Base-by-base conservation (phyloP, 139 green algal species). In the Zygnema circumcarinatum region DNA sequence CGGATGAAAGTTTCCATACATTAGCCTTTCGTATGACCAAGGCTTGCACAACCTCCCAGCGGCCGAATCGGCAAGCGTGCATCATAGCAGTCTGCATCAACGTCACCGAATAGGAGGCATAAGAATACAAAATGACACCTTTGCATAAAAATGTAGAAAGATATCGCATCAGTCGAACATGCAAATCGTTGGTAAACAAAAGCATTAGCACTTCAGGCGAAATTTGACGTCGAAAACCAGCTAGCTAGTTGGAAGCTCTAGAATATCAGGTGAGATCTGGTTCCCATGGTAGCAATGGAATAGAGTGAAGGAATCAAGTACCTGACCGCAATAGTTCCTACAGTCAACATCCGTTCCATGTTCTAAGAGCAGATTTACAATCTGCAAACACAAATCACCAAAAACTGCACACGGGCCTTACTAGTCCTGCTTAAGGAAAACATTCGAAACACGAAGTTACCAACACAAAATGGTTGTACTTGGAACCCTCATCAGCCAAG, bases 51-150 rank as follows among this genome's bases (percentile, higher is more conserved):
- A 74, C 75, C 32, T 83, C 39, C 75, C n/a, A 47, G 20, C 53
- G 75, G 20, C 75, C 75, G 21, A 68, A 53, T 31, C 75, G 75
- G 32, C 75, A 83, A 20, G 75, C 75, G 32, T 83, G 75, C 75
- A 83, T 83, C 75, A 83, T 47, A 21, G 75, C 75, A 3, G 75
- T 83, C 75, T 83, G 38, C 75, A 83, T 47, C 75, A 83, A 68
- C 20, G 25, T 72, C 54, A 72, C 25, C 54, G 54, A 72, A 33
- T 29, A 72, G n/a, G n/a, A n/a, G n/a, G n/a, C 29, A 25, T 72
- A 25, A 72, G 54, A 72, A 25, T 72, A 33, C 54, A 72, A 25
- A 72, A 35, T 16, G 29, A 20, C 72, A 79, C 16, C 21, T 79
- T 32, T 20, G 21, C 72, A 79, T n/a, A n/a, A n/a, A n/a, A n/a